Evolutionary conservation across 495 filamentous ascomycete genomes (phyloP).

Genomic region (Hyphodiscus hymeniophilus): DNA sequence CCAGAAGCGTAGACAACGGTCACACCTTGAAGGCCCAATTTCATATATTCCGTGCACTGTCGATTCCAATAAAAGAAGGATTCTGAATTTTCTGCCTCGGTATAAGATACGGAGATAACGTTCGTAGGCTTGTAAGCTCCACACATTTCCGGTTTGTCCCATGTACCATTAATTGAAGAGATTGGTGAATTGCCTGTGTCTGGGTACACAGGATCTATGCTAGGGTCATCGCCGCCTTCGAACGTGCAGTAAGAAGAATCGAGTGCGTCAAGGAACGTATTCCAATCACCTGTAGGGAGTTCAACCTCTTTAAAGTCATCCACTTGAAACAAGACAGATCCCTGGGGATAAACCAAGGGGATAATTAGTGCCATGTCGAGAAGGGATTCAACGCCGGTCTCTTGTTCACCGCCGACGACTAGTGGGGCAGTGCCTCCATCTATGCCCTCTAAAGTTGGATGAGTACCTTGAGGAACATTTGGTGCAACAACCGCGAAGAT

Average conservation of each 20-base stretch:
- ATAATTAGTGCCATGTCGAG: conserved; percentile 16
- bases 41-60: conserved; percentile 45
- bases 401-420: conserved; percentile 5
- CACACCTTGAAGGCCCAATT: conserved; percentile 34
- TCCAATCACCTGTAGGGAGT: conserved; percentile 7
- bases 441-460: conserved; percentile 10
- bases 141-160: conserved; percentile 50
- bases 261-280: conserved; percentile 51
- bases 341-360: conserved; percentile 32
- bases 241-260: conserved; percentile 54
- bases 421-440: conserved; percentile 18
- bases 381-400: conserved; percentile 13
- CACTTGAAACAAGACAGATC: conserved; percentile 28
- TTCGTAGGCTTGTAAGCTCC: conserved; percentile 45
- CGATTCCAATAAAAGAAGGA: conserved; percentile 43
- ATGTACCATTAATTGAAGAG: conserved; percentile 46
- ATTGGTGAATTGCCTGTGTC: too few relatives aligned
- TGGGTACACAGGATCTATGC: conserved; percentile 34
- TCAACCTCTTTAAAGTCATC: conserved; percentile 16
- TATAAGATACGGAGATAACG: conserved; percentile 52
- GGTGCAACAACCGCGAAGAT: neutral
- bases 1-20: conserved; percentile 30
- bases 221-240: neutral
- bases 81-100: conserved; percentile 39
- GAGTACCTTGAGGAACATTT: conserved; percentile 16